These are phyloP conservation scores for Sclerotinia spermophila DNA, from an alignment of 2,329 filamentous ascomycete genomes.

Conservation along the genomic window DNA sequence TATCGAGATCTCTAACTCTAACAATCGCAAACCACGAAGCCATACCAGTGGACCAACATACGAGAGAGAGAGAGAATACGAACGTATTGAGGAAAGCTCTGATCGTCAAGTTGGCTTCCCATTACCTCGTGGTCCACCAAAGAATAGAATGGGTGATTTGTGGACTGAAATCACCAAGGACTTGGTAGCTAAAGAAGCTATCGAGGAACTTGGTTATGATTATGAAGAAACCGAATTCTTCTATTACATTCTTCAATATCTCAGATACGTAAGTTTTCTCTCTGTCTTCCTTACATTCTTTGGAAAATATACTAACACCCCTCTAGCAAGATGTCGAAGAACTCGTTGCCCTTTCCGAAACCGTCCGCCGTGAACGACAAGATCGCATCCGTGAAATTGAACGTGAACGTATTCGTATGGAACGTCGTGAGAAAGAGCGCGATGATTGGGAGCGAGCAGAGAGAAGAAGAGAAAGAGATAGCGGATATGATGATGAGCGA, in stretches of 20 bases:
- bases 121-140: conserved; percentile 27
- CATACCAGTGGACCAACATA: conserved; percentile 22
- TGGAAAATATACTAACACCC: conserved; percentile 36
- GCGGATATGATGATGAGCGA: conserved; percentile 55
- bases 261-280: conserved; percentile 69
- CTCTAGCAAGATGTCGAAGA: conserved; percentile 78
- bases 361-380: conserved; percentile 65
- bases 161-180: conserved; percentile 99
- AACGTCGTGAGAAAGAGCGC: conserved; percentile 46
- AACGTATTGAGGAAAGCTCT: conserved; percentile 49
- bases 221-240: conserved; percentile 87
- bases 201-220: conserved; percentile 78
- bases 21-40: conserved; percentile 14
- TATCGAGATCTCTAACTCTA: conserved; percentile 33
- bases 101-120: conserved; percentile 46
- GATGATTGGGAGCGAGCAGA: conserved; percentile 40
- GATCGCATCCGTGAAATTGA: conserved; percentile 51
- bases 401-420: conserved; percentile 53
- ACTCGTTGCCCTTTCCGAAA: conserved; percentile 77
- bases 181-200: conserved; percentile 79
- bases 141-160: conserved; percentile 54
- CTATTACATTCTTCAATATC: conserved; percentile 90
- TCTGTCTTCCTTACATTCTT: not conserved
- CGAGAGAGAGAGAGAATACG: conserved; percentile 39
- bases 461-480: conserved; percentile 28